Evolutionary conservation across 148 eudicot genomes (phyloP), one percentile per base, ranked within the genome.

Genomic region (Rhododendron henanense): DNA sequence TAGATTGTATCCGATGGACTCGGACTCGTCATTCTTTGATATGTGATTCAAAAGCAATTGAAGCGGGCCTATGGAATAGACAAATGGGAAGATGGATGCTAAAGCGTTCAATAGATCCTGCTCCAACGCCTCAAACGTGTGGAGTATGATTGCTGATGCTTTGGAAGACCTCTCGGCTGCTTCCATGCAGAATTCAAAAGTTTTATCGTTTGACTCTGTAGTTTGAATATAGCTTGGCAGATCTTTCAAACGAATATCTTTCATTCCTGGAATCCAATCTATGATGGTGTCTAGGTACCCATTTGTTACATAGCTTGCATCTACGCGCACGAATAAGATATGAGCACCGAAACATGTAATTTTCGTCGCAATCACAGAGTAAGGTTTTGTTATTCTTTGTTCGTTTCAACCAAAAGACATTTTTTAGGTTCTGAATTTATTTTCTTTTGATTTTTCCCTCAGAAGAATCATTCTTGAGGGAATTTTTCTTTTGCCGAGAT

Each of bases 101-200:
- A 85, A 76, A 63, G 61, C 61, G 16, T 79, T 45, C 33, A 85
- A 1, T 0, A 85, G 11, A 61, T 85, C 57, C 9, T 51, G 48
- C 78, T 85, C 87, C 45, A 85, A 47, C 2, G 53, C 44, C 6
- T 79, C 78, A 37, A 85, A 85, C 3, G 83, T 85, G 50, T 31
- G 75, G 8, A 69, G 3, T 13, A 28, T 31, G 75, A n/a, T 28
- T 4, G 75, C 75, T 31, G 75, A 61, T 28, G 87, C 87, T 79
- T 63, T 67, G 19, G 10, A 45, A n/a, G 83, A 45, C 13, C 15
- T 85, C 21, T 85, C 18, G 2, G 83, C 75, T 18, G 83, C 71
- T 78, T 85, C 78, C 48, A 85, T 61, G 50, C 28, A 10, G 23
- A 85, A 61, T 28, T 85, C 25, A 18, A 85, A 47, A 25, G 45